Evolutionary conservation across 176 grass and related monocot genomes (phyloP), one percentile per base, ranked within the genome.

Genomic region (Oryza brachyantha): DNA sequence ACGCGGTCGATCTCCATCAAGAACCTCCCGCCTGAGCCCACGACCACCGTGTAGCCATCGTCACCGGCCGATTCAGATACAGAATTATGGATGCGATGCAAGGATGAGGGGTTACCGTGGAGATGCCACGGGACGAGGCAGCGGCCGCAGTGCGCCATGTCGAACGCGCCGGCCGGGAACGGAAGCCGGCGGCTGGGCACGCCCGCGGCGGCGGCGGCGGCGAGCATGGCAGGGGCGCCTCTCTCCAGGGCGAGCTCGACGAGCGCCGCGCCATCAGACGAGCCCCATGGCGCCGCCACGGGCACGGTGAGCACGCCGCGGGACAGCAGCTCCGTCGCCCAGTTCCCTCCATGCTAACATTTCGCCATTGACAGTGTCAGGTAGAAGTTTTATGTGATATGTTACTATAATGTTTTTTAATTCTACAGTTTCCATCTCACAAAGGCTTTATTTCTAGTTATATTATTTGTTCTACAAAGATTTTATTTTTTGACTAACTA

Each of bases 1-100:
- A 91, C 77, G 10, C 89, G 81, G 66, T 91, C 89, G 16, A 91
- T 71, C 62, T 91, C 89, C 29, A 82, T 88, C 81, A 91, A 72
- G 61, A 72, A 87, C 41, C 55, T 45, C 29, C 85, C 85, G 61
- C 81, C 89, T 91, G 72, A 39, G 21, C 57, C 11, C 59, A 45
- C 35, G 69, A 64, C 35, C 68, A 64, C 16, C 16, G 8, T 34
- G 8, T 7, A 24, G 68, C 0, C 3, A 54, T 65, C 3, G 39
- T 65, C 60, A 43, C 41, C 26, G 3, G 57, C 42, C 52, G 14
- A 28, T 69, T 35, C n/a, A 19, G 25, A 40, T 26, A 39, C 41
- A 43, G 40, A 54, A 71, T 16, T 14, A 19, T 8, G 5, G 54
- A 19, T 8, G 5, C 38, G 11, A 26, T 22, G 57, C 5, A 1